Evolutionary conservation across 78 protist species (phyloP).

Genomic region (Dictyostelium capitatum): DNA sequence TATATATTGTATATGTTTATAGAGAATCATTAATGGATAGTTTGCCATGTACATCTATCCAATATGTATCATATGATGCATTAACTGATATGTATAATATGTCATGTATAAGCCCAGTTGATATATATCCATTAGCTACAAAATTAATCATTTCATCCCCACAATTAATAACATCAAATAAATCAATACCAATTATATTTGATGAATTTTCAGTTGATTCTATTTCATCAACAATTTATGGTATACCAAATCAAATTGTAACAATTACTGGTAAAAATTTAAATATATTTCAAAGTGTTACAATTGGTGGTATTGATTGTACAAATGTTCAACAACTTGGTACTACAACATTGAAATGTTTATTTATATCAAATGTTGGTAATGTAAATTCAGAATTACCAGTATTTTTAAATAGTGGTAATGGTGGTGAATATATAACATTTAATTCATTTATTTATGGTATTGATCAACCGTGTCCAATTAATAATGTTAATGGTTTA

Average conservation of each 20-base stretch:
- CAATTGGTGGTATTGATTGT: too few species aligned
- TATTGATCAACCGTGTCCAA: not conserved
- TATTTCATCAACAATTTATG: too few species aligned
- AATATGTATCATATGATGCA: not conserved
- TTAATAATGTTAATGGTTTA: not conserved
- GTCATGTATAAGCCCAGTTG: not conserved
- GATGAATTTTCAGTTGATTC: too few species aligned
- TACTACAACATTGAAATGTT: too few species aligned
- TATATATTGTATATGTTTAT: too few species aligned
- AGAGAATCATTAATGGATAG: not conserved
- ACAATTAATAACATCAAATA: not conserved
- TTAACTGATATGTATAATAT: not conserved
- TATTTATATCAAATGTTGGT: not conserved
- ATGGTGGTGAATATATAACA: not conserved
- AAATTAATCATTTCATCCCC: too few species aligned
- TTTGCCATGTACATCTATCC: not conserved
- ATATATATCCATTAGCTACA: too few species aligned
- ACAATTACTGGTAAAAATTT: too few species aligned
- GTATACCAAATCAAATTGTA: too few species aligned
- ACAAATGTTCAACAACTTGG: too few species aligned
- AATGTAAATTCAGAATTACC: not conserved
- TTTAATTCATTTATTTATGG: not conserved
- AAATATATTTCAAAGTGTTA: too few species aligned
- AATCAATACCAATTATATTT: not conserved
- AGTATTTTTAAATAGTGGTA: not conserved